Percentiles rank a stretch among this genome's conserved stretches.
Evolutionary conservation across 202 grass and related monocot species (phyloP).

Genomic region (Dendrocalamus latiflorus): DNA sequence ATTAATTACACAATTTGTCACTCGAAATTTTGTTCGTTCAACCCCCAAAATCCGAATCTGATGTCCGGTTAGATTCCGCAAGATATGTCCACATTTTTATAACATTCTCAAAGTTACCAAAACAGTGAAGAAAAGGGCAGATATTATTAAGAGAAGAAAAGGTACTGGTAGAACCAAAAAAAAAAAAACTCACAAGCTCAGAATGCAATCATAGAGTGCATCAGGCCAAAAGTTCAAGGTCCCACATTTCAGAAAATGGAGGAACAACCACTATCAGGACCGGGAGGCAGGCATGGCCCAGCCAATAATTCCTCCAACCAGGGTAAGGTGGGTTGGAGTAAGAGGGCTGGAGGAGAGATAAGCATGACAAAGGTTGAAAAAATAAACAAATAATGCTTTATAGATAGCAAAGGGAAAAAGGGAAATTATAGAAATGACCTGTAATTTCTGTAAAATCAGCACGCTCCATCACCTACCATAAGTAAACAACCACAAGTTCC

Average conservation of each 20-base stretch:
- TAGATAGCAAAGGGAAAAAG: background rate
- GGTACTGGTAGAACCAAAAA: too few relatives aligned
- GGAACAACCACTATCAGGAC: slow-evolving; percentile 7
- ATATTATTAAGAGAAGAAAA: too few relatives aligned
- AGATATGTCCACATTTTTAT: background rate
- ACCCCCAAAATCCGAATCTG: background rate
- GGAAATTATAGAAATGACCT: background rate
- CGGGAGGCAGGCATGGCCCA: slow-evolving; percentile 31
- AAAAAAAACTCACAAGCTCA: background rate
- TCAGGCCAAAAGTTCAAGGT: slow-evolving; percentile 26
- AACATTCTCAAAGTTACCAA: background rate
- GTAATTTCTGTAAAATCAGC: background rate
- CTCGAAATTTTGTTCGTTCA: slow-evolving; percentile 4
- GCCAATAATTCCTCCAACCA: slow-evolving; percentile 46
- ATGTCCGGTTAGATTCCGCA: slow-evolving; percentile 5
- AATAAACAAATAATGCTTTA: background rate
- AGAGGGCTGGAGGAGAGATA: background rate
- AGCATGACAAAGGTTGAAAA: background rate
- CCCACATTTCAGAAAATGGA: slow-evolving; percentile 17
- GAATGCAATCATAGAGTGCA: slow-evolving; percentile 14
- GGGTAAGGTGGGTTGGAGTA: slow-evolving; percentile 9
- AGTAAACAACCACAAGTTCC: background rate
- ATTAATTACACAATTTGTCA: background rate
- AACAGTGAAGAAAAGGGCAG: background rate
- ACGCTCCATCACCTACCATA: too few relatives aligned